Conservation (phyloP, 192 early-diverging fungal genomes). For the Coemansia sp. region DNA sequence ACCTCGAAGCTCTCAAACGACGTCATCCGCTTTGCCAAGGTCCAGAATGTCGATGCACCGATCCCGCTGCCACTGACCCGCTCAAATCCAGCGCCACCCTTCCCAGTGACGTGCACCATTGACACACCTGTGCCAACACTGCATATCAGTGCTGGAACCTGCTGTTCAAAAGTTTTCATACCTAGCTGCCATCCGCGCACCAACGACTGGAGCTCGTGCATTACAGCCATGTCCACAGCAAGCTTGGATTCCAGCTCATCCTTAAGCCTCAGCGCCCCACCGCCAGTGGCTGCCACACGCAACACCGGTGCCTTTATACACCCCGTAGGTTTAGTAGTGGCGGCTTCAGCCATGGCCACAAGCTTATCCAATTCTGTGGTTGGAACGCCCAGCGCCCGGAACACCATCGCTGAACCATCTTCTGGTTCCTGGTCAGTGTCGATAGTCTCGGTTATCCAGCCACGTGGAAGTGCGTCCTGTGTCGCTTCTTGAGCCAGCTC, state of each 20-base stretch:
- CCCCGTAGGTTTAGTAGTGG: not conserved
- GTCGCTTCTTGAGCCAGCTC: not conserved
- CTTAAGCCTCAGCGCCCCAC: conserved; percentile 28
- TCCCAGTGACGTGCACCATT: conserved; percentile 14
- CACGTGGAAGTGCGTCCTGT: not conserved
- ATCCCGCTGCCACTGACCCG: conserved; percentile 50
- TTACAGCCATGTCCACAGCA: conserved; percentile 12
- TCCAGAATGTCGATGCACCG: conserved; percentile 51
- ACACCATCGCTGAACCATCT: not conserved
- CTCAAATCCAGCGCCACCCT: conserved; percentile 19
- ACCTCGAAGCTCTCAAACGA: conserved; percentile 25
- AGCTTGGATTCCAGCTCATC: conserved; percentile 22
- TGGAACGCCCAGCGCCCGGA: conserved; percentile 19
- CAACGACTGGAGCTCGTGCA: conserved; percentile 38
- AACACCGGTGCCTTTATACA: not conserved
- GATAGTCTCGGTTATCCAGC: not conserved
- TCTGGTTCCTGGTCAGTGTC: not conserved
- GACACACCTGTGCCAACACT: conserved; percentile 53
- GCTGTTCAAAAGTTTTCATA: not conserved
- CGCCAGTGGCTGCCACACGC: conserved; percentile 39
- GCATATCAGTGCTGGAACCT: conserved; percentile 27
- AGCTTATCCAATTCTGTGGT: conserved; percentile 18
- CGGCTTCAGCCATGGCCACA: conserved; percentile 7
- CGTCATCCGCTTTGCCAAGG: conserved; percentile 41
- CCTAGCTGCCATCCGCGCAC: conserved; percentile 13